Base-by-base conservation (phyloP, 495 filamentous ascomycete species). In the Venustampulla echinocandica region DNA sequence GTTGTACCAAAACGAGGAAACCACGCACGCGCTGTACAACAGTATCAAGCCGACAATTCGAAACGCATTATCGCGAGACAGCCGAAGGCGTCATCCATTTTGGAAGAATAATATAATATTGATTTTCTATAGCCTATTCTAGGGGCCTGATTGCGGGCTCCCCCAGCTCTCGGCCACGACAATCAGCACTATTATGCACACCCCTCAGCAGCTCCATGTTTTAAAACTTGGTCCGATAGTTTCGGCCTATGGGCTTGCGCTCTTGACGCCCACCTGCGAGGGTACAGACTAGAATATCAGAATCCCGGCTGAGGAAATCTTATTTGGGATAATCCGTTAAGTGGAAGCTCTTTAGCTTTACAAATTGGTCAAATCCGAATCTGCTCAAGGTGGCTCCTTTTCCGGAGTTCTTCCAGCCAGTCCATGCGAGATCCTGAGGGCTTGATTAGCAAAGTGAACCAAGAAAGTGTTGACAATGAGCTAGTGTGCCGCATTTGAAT, bases 401-500 rank as follows among this genome's bases (percentile, higher is more conserved):
- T 34, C 92, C 92, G 19, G 87, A 95, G 55, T 90, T 84, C 70
- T 98, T 98, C 90, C 90, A 96, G 4, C 92, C 92, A 1, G 87
- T 89, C 92, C 92, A 98, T 10, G 92, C 92, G 39, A 98, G 83
- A 64, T 98, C 92, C 83, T 93, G 60, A 36, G 41, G 28, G 41
- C 42, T 49, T 32, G 40, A 36, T 32, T 30, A 50, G 59, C 17
- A 34, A 4, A 17, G 13, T 24, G 40, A 17, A 38, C 10, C 15
- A 23, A 14, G 39, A 34, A 42, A 13, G n/a, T 15, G 34, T 3
- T 4, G 11, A 3, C 9, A 36, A 34, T 18, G 25, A 33, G 6
- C 28, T 24, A 21, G n/a, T n/a, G n/a, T n/a, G n/a, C n/a, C n/a
- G n/a, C n/a, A n/a, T n/a, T n/a, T n/a, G n/a, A n/a, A n/a, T n/a